These are phyloP conservation scores for Aureobasidium sp. DNA, from an alignment of 2,329 filamentous ascomycete genomes.

Conservation along the genomic window DNA sequence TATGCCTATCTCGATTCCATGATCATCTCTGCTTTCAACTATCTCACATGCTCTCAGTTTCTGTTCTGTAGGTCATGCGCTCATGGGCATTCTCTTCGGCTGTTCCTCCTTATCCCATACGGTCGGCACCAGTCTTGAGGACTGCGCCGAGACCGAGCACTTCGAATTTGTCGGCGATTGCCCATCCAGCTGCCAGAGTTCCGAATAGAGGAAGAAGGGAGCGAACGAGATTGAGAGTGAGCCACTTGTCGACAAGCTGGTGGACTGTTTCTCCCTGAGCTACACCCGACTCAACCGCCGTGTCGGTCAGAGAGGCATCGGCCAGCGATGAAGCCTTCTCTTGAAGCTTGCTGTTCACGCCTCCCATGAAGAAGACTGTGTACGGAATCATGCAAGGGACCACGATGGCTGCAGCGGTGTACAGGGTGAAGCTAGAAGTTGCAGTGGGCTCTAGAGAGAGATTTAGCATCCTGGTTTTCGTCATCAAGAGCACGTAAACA, in stretches of 20 bases:
- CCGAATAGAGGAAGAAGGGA: constrained; percentile 21
- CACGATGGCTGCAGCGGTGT: constrained; percentile 38
- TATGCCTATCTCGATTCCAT: background rate
- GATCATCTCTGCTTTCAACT: background rate
- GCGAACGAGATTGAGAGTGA: constrained; percentile 41
- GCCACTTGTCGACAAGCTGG: constrained; percentile 47
- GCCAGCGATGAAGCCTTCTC: constrained; percentile 34
- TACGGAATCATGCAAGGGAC: constrained; percentile 44
- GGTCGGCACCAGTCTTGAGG: constrained; percentile 19
- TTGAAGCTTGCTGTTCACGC: constrained; percentile 41
- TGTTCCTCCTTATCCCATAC: constrained; percentile 13
- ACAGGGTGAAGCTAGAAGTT: constrained; percentile 33
- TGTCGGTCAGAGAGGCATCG: constrained; percentile 28
- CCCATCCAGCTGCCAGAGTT: constrained; percentile 21
- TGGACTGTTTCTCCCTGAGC: constrained; percentile 39
- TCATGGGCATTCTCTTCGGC: background rate
- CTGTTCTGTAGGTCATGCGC: background rate
- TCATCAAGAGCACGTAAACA: background rate
- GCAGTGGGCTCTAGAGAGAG: constrained; percentile 19
- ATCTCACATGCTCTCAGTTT: background rate
- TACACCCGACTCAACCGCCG: constrained; percentile 30
- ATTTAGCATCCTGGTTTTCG: background rate
- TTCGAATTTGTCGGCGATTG: constrained; percentile 21
- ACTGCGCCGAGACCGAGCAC: constrained; percentile 18
- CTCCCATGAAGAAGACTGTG: constrained; percentile 38